Evolutionary conservation across 2,329 filamentous ascomycete species (phyloP), one percentile per base, ranked within the genome.

Genomic region (Cladophialophora chaetospira): DNA sequence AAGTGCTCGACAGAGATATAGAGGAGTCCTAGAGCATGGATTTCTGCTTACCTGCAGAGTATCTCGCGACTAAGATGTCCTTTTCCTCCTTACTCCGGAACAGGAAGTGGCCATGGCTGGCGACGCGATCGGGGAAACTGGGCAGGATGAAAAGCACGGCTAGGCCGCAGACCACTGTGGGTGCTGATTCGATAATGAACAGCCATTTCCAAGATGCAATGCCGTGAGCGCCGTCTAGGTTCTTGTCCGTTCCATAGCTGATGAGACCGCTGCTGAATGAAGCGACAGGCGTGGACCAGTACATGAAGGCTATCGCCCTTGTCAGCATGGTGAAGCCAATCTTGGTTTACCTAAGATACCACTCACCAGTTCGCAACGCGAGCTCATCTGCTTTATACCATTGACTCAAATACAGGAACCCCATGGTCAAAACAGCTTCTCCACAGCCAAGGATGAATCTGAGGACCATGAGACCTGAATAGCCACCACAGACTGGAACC

Each of bases 241-340:
- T 82, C 11, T 75, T 74, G 0, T 82, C 84, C 49, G 91, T 88
- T 5, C 87, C 84, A 0, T 82, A 82, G 1, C 82, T 78, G 33
- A 86, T 81, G 6, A 86, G 71, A 2, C 86, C 87, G 0, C 85
- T 87, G 65, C 90, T 89, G 1, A 87, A 87, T 2, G 87, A 86
- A 1, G 85, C 86, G 19, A 91, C 80, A 25, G 89, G 75, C 0
- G 84, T 84, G 0, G 86, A 88, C 0, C 84, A 84, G 68, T 52
- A 57, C 17, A 35, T 49, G 33, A 55, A 28, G 1, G 44, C 53
- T 13, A 13, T 31, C 28, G 6, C 13, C 28, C 84, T 0, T 86
- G 88, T 0, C 84, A 85, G 68, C 31, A 23, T 42, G n/a, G n/a
- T n/a, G n/a, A n/a, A n/a, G n/a, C 5, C 5, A 25, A 10, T 11